These are phyloP conservation scores for Tillandsia leiboldiana DNA, from an alignment of 176 grass and related monocot genomes.

Conservation along the genomic window DNA sequence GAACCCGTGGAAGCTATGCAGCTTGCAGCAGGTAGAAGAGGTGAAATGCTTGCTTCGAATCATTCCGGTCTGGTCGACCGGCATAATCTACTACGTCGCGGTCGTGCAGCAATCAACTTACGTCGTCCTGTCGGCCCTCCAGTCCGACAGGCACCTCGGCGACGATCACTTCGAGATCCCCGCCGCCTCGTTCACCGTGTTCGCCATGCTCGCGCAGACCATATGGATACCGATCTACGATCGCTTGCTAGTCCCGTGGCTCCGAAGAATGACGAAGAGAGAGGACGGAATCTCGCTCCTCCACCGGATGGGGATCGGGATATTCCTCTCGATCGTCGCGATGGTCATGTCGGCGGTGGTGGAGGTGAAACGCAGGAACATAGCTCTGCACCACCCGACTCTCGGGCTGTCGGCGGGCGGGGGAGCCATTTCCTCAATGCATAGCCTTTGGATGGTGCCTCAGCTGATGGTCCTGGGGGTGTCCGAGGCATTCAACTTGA, in stretches of 20 bases:
- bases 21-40: constrained; percentile 87
- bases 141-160: constrained; percentile 75
- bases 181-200: constrained; percentile 76
- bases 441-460: constrained; percentile 82
- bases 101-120: constrained; percentile 85
- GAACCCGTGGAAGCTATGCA: constrained; percentile 62
- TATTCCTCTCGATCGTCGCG: constrained; percentile 57
- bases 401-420: constrained; percentile 36
- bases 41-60: constrained; percentile 79
- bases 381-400: constrained; percentile 33
- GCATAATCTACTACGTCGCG: constrained; percentile 83
- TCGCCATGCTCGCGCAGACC: constrained; percentile 75
- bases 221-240: constrained; percentile 92
- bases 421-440: constrained; percentile 67
- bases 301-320: constrained; percentile 83
- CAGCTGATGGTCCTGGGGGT: constrained; percentile 82
- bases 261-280: constrained; percentile 37
- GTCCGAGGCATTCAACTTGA: constrained; percentile 88
- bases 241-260: constrained; percentile 46
- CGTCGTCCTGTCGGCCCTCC: constrained; percentile 65
- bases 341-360: constrained; percentile 72
- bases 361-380: constrained; percentile 46
- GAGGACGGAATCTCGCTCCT: constrained; percentile 64
- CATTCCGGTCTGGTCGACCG: constrained; percentile 72
- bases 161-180: constrained; percentile 52